Percentiles rank a stretch among this genome's conserved stretches.
phyloP scores from a whole-genome alignment of 192 early-diverging fungal genomes.

The Thamnidium elegans region DNA sequence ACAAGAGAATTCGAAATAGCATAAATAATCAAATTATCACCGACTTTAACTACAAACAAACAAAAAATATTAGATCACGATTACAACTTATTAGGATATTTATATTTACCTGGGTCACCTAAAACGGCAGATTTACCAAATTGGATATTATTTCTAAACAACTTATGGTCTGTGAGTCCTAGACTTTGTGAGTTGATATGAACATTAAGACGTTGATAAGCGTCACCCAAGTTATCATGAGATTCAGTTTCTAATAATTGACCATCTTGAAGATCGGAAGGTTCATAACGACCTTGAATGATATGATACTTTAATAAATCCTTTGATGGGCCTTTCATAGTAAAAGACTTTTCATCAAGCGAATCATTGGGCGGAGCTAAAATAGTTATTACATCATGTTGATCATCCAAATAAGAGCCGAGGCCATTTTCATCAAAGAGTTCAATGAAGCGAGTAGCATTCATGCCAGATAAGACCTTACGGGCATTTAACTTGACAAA shows the following conservation, averaged over 20 bases:
- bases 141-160: slow-evolving; percentile 27
- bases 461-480: slow-evolving; percentile 55
- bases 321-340: slow-evolving; percentile 29
- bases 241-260: slow-evolving; percentile 58
- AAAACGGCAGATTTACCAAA: slow-evolving; percentile 55
- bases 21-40: slow-evolving; percentile 59
- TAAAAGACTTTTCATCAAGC: slow-evolving; percentile 37
- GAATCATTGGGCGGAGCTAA: slow-evolving; percentile 65
- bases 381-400: slow-evolving; percentile 55
- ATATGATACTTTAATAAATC: slow-evolving; percentile 68
- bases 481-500: slow-evolving; percentile 18
- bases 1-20: slow-evolving; percentile 49
- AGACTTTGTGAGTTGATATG: too few relatives aligned
- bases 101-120: slow-evolving; percentile 39
- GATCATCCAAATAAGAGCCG: slow-evolving; percentile 54
- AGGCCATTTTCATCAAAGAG: slow-evolving; percentile 55
- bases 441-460: slow-evolving; percentile 62
- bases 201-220: slow-evolving; percentile 50
- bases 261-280: slow-evolving; percentile 45
- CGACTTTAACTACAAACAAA: slow-evolving; percentile 43
- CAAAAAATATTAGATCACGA: neutral
- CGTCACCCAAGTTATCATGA: slow-evolving; percentile 41
- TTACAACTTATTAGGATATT: neutral
- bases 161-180: neutral
- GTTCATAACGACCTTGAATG: slow-evolving; percentile 45